Percentiles rank a stretch among this genome's conserved stretches.
These are phyloP conservation scores for Acacia acuminata DNA, from an alignment of 306 rosid genomes.

Conservation along the genomic window DNA sequence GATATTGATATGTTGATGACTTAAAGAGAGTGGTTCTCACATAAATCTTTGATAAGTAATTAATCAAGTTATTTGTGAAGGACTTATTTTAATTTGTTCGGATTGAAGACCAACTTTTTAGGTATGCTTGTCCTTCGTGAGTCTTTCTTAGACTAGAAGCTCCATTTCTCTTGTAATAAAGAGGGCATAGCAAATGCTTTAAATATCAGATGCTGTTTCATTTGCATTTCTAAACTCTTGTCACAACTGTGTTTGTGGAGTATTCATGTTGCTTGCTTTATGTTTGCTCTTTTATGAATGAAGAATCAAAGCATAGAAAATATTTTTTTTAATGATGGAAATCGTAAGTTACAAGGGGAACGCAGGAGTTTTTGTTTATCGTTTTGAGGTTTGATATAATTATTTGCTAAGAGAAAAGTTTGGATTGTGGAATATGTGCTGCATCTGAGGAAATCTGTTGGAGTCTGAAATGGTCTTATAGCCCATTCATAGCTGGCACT, in stretches of 20 bases:
- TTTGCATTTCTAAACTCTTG: not conserved
- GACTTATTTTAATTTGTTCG: not conserved
- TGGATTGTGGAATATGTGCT: not conserved
- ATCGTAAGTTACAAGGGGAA: not conserved
- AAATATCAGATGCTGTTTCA: not conserved
- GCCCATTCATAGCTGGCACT: not conserved
- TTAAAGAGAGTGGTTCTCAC: not conserved
- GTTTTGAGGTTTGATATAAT: not conserved
- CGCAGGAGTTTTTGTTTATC: not conserved
- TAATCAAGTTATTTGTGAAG: not conserved
- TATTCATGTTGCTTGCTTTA: conserved; percentile 1
- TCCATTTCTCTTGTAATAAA: not conserved
- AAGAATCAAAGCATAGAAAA: not conserved
- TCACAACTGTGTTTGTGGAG: not conserved
- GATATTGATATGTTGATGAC: not conserved
- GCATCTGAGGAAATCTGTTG: not conserved
- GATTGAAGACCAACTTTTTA: not conserved
- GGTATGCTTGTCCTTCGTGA: not conserved
- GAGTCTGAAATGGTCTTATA: not conserved
- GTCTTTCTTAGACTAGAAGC: conserved; percentile 3
- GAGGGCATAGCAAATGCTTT: not conserved
- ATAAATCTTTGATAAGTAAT: not conserved
- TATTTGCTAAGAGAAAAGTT: not conserved
- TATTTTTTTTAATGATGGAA: not conserved
- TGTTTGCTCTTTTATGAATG: not conserved